Conservation (phyloP, 805 yeast genomes). For the Metschnikowia cerradonensis region DNA sequence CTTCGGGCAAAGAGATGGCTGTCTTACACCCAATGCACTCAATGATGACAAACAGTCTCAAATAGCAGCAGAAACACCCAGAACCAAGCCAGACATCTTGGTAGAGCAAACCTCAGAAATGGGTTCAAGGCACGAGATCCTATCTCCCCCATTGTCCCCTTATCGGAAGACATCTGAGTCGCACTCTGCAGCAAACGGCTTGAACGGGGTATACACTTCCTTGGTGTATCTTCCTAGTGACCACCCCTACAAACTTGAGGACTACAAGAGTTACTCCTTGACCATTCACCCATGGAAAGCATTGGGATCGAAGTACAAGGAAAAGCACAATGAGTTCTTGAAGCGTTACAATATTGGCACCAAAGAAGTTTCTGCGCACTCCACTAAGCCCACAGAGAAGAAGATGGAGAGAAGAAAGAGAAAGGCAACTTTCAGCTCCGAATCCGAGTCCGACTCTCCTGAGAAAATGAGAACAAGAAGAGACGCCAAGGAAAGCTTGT, state of each 20-base stretch:
- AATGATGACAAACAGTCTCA: slow-evolving; percentile 7
- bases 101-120: not conserved
- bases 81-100: not conserved
- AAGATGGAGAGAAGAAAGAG: slow-evolving; percentile 20
- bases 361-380: slow-evolving; percentile 19
- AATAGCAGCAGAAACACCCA: not conserved
- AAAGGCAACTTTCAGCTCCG: slow-evolving; percentile 20
- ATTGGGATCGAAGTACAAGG: slow-evolving; percentile 43
- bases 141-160: slow-evolving; percentile 29
- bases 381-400: slow-evolving; percentile 9
- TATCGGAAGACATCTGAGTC: slow-evolving; percentile 13
- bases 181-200: slow-evolving; percentile 11
- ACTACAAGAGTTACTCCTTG: slow-evolving; percentile 42
- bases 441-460: slow-evolving; percentile 31
- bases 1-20: slow-evolving; percentile 28
- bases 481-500: slow-evolving; percentile 36
- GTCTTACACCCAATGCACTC: slow-evolving; percentile 28
- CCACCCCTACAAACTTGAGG: slow-evolving; percentile 46
- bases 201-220: slow-evolving; percentile 1
- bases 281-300: slow-evolving; percentile 51
- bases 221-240: slow-evolving; percentile 17
- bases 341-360: slow-evolving; percentile 40
- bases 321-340: slow-evolving; percentile 48
- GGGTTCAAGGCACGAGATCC: slow-evolving; percentile 18
- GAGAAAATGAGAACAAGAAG: slow-evolving; percentile 62